Conservation (phyloP, 1,284 basidiomycete genomes). For the Clitocybe nebularis region DNA sequence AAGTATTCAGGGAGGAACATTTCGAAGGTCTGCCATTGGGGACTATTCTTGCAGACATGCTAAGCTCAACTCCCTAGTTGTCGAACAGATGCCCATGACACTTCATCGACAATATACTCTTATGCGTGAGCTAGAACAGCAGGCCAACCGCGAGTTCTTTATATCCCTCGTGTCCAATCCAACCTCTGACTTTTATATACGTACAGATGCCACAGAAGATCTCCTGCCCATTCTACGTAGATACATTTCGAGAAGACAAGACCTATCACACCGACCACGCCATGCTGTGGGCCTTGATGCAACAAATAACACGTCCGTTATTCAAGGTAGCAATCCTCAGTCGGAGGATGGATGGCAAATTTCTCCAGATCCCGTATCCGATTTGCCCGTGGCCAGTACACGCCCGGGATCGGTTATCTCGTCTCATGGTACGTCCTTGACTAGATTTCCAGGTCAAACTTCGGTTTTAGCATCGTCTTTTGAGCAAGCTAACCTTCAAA, state of each 20-base stretch:
- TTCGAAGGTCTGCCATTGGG: conserved; percentile 68
- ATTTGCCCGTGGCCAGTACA: no score
- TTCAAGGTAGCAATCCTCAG: no score
- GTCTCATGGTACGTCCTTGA: no score
- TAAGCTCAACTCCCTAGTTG: conserved; percentile 46
- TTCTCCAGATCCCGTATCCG: no score
- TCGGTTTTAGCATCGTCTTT: no score
- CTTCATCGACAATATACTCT: conserved; percentile 78
- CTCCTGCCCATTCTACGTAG: conserved; percentile 37
- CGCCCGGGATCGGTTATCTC: no score
- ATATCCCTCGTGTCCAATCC: background rate
- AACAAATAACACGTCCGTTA: background rate
- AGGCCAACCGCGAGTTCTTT: conserved; percentile 53
- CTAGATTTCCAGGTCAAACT: no score
- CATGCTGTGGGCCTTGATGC: background rate
- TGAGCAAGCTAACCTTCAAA: conserved; percentile 26
- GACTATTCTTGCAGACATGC: no score
- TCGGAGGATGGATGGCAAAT: no score
- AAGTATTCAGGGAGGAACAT: conserved; percentile 73
- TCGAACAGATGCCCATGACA: conserved; percentile 85
- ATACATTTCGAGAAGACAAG: conserved; percentile 38
- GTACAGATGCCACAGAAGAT: conserved; percentile 33
- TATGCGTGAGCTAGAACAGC: conserved; percentile 79
- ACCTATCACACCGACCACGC: conserved; percentile 5
- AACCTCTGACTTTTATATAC: no score